Conservation (phyloP, 2,329 filamentous ascomycete species). For the Macrophomina phaseolina region DNA sequence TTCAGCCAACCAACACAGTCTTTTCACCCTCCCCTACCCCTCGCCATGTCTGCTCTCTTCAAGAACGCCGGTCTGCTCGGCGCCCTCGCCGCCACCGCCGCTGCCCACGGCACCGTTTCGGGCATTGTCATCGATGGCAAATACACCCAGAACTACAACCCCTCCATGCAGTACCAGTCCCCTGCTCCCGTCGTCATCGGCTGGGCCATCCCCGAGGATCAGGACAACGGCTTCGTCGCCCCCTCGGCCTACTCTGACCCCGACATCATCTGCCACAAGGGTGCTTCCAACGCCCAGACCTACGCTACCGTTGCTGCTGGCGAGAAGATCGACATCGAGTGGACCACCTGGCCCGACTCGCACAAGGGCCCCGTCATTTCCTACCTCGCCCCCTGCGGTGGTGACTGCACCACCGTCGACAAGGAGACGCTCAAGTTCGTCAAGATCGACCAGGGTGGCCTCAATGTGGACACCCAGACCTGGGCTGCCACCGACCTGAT, state of each 20-base stretch:
- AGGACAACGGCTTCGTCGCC: conserved; percentile 60
- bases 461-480: conserved; percentile 50
- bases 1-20: conserved; percentile 31
- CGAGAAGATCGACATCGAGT: conserved; percentile 62
- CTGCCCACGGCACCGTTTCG: conserved; percentile 54
- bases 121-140: conserved; percentile 55
- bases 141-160: conserved; percentile 52
- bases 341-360: conserved; percentile 69
- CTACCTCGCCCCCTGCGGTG: conserved; percentile 66
- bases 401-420: conserved; percentile 61
- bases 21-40: conserved; percentile 26
- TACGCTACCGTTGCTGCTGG: conserved; percentile 67
- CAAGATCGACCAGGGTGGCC: conserved; percentile 67
- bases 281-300: conserved; percentile 57
- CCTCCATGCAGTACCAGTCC: conserved; percentile 48
- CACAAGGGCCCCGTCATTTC: conserved; percentile 69
- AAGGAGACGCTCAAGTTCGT: conserved; percentile 63
- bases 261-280: conserved; percentile 68
- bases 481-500: conserved; percentile 64
- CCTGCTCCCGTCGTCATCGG: conserved; percentile 52
- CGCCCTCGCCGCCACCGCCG: conserved; percentile 46
- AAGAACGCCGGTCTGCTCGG: conserved; percentile 38
- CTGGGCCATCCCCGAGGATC: conserved; percentile 59
- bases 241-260: conserved; percentile 52
- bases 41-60: conserved; percentile 40